phyloP scores from a whole-genome alignment of 805 yeast species.

The Kuraishia borneana region DNA sequence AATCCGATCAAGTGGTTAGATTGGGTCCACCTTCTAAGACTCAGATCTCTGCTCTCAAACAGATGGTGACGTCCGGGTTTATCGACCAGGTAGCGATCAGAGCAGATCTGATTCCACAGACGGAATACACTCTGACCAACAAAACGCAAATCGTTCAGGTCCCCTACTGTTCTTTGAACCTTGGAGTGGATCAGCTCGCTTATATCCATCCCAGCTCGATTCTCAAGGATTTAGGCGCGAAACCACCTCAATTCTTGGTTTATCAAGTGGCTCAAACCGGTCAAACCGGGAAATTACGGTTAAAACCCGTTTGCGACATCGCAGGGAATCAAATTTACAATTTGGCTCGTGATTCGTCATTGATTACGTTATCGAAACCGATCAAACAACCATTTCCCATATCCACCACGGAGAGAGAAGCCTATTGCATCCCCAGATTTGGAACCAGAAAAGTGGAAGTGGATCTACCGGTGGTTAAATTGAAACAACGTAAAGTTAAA shows the following conservation, averaged over 20 bases:
- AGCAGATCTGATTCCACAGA: conserved; percentile 56
- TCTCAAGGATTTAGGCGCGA: conserved; percentile 43
- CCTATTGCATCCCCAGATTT: conserved; percentile 83
- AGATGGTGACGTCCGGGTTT: conserved; percentile 87
- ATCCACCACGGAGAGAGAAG: conserved; percentile 60
- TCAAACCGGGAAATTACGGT: conserved; percentile 38
- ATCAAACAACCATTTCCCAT: conserved; percentile 80
- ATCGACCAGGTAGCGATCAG: conserved; percentile 84
- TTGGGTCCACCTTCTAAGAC: conserved; percentile 55
- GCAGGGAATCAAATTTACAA: conserved; percentile 67
- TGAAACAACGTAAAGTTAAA: conserved; percentile 51
- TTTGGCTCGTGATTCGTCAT: conserved; percentile 59
- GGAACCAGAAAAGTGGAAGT: conserved; percentile 92
- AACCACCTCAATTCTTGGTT: conserved; percentile 74
- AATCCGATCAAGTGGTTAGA: conserved; percentile 28
- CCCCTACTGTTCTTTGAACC: conserved; percentile 53
- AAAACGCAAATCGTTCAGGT: conserved; percentile 44
- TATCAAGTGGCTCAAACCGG: conserved; percentile 58
- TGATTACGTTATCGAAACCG: conserved; percentile 83
- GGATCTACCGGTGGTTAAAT: conserved; percentile 79
- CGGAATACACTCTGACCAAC: conserved; percentile 47
- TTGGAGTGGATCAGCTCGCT: conserved; percentile 40
- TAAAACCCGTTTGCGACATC: conserved; percentile 70
- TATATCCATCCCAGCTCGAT: conserved; percentile 77
- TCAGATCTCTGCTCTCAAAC: conserved; percentile 75